Evolutionary conservation across 2,329 filamentous ascomycete species (phyloP).

Genomic region (Ophiocordyceps camponoti-leonardi): DNA sequence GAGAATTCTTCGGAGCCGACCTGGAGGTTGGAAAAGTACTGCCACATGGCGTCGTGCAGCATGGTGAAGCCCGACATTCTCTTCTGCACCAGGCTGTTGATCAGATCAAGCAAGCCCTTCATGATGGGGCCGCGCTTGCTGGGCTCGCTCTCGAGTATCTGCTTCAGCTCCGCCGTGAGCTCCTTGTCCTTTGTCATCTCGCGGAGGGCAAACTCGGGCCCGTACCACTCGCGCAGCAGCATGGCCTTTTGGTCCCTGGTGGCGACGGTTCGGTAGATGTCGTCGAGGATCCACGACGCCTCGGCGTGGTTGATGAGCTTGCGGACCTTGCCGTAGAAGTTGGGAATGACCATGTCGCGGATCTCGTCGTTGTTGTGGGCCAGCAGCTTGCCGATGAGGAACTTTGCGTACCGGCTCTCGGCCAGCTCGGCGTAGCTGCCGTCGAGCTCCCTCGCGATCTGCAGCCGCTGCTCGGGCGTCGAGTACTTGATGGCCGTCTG

Average conservation of each 20-base stretch:
- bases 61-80: slow-evolving; percentile 94
- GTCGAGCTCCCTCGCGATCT: slow-evolving; percentile 74
- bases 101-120: slow-evolving; percentile 68
- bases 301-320: slow-evolving; percentile 92
- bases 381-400: slow-evolving; percentile 86
- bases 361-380: slow-evolving; percentile 83
- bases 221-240: slow-evolving; percentile 89
- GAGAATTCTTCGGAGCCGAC: slow-evolving; percentile 64
- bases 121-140: slow-evolving; percentile 81
- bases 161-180: slow-evolving; percentile 49
- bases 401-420: slow-evolving; percentile 95
- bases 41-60: slow-evolving; percentile 94
- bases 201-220: slow-evolving; percentile 77
- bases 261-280: slow-evolving; percentile 81
- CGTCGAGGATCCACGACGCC: slow-evolving; percentile 93
- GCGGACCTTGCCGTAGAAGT: slow-evolving; percentile 89
- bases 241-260: slow-evolving; percentile 72
- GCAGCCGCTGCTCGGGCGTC: slow-evolving; percentile 64
- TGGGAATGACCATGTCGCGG: slow-evolving; percentile 72
- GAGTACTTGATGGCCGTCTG: slow-evolving; percentile 97
- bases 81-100: slow-evolving; percentile 89
- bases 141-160: slow-evolving; percentile 59
- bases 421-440: slow-evolving; percentile 72
- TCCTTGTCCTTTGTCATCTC: slow-evolving; percentile 37
- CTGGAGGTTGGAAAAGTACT: slow-evolving; percentile 76